A percentile compares a stretch with the other conserved stretches of the same genome.
phyloP scores from a whole-genome alignment of 2,329 filamentous ascomycete species.

The Colletotrichum sp. region DNA sequence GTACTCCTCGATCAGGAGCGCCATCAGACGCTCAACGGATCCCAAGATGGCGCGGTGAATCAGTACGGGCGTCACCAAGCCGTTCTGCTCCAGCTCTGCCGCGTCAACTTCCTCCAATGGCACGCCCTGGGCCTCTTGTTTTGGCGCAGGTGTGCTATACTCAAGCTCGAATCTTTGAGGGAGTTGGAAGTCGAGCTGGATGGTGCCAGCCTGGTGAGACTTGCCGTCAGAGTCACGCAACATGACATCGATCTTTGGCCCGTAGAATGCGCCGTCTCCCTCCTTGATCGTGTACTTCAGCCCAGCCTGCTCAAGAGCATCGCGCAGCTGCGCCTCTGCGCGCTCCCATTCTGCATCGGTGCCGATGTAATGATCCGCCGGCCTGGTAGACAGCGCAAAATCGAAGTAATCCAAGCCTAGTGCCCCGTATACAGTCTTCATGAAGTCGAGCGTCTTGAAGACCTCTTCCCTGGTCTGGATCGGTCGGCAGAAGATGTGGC shows the following conservation, averaged over 20 bases:
- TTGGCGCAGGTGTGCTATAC: constrained; percentile 73
- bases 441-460: constrained; percentile 73
- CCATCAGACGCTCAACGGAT: constrained; percentile 84
- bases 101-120: constrained; percentile 40
- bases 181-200: constrained; percentile 89
- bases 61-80: constrained; percentile 73
- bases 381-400: constrained; percentile 79
- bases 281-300: constrained; percentile 76
- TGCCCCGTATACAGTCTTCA: constrained; percentile 72
- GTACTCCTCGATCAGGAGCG: constrained; percentile 83
- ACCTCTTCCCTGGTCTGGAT: constrained; percentile 79
- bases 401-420: constrained; percentile 76
- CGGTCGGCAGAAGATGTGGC: constrained; percentile 87
- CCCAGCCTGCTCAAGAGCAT: constrained; percentile 67
- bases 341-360: constrained; percentile 65
- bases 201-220: constrained; percentile 86
- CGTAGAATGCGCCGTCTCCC: constrained; percentile 89
- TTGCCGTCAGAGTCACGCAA: constrained; percentile 81
- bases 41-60: constrained; percentile 86
- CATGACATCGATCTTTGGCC: constrained; percentile 90
- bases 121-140: constrained; percentile 58
- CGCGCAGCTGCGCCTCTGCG: constrained; percentile 44
- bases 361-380: constrained; percentile 79
- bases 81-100: constrained; percentile 45
- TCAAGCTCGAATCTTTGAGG: constrained; percentile 80